Percentiles rank a stretch among this genome's conserved stretches.
phyloP scores from a whole-genome alignment of 345 rosid genomes.

The Garcia nutans region DNA sequence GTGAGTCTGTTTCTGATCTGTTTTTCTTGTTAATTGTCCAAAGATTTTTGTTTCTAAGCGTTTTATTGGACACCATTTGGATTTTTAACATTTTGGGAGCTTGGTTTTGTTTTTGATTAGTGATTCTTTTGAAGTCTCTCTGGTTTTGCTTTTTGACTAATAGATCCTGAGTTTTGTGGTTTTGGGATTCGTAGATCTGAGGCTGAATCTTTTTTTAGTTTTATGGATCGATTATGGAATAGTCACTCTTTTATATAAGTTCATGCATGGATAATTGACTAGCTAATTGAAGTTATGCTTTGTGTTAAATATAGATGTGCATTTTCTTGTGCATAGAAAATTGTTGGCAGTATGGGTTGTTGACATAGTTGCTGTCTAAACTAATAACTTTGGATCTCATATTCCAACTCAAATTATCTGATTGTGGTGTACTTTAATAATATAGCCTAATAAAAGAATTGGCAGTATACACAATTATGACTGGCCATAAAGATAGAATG shows the following conservation, averaged over 20 bases:
- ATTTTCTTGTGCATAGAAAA: not conserved
- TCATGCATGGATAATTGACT: not conserved
- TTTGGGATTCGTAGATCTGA: constrained; percentile 14
- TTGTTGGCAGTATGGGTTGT: not conserved
- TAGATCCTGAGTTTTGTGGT: constrained; percentile 1
- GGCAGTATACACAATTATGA: not conserved
- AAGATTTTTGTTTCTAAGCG: not conserved
- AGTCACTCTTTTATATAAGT: not conserved
- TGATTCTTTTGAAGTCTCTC: not conserved
- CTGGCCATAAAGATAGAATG: too few relatives aligned
- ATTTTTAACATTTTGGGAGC: not conserved
- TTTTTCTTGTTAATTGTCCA: not conserved
- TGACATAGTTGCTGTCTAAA: not conserved
- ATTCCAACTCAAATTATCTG: not conserved
- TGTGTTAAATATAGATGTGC: constrained; percentile 11
- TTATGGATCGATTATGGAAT: not conserved
- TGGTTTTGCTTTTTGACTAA: not conserved
- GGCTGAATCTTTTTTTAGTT: not conserved
- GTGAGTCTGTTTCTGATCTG: not conserved
- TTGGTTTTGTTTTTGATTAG: not conserved
- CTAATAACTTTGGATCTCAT: not conserved
- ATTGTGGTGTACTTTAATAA: not conserved
- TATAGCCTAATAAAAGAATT: not conserved
- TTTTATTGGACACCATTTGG: constrained; percentile 5
- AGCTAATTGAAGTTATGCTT: not conserved